phyloP scores from a whole-genome alignment of 345 rosid species.

The Arabidopsis arenosa region DNA sequence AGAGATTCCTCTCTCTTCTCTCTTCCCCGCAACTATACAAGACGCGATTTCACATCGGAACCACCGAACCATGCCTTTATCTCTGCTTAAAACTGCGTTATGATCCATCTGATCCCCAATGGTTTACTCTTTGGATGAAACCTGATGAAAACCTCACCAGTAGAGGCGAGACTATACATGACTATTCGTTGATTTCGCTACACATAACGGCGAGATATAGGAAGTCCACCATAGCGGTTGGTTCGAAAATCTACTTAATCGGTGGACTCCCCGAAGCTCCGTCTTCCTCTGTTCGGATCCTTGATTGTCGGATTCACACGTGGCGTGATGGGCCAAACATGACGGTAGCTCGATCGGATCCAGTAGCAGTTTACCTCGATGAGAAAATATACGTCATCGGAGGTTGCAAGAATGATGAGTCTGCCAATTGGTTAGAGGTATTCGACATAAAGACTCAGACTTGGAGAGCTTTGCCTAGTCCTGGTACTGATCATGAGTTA shows the following conservation, averaged over 20 bases:
- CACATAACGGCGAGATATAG: no score
- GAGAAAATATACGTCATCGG: neutral
- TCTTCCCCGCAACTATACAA: neutral
- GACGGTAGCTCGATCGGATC: neutral
- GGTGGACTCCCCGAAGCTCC: neutral
- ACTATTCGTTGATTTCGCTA: no score
- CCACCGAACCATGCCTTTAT: neutral
- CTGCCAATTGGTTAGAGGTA: neutral
- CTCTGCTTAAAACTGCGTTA: neutral
- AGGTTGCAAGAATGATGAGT: neutral
- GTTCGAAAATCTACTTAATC: conserved; percentile 48
- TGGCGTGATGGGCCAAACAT: conserved; percentile 8
- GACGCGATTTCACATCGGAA: neutral
- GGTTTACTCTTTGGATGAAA: neutral
- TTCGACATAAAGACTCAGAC: conserved; percentile 13
- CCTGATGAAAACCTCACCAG: neutral
- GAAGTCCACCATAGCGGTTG: conserved; percentile 49
- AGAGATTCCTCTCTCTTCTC: neutral
- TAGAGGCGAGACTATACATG: neutral
- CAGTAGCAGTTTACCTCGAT: accelerated
- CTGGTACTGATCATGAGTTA: no score
- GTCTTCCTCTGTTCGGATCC: neutral
- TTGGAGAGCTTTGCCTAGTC: no score
- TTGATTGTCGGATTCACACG: neutral
- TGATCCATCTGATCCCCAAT: neutral